Evolutionary conservation across 75 land plant species (phyloP), one percentile per base, ranked within the genome.

Genomic region (Picea glauca): DNA sequence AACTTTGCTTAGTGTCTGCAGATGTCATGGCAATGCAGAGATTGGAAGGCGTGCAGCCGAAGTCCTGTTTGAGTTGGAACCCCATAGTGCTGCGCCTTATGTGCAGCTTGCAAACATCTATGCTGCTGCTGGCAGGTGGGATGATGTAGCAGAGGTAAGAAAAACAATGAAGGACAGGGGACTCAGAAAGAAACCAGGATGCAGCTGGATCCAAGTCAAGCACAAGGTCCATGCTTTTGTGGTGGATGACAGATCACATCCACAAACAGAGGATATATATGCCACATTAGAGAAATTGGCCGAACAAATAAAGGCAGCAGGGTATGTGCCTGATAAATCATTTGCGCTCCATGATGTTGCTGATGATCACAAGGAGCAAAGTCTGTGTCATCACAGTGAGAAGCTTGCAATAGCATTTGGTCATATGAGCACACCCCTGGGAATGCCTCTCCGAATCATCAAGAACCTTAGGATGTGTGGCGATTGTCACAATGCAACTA

Each of bases 71-170:
- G 62, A 79, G 72, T 62, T 84, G 58, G 86, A 86, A 68, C 86
- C 91, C 1, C 54, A 59, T 56, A 86, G 84, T 82, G 79, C 88
- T 35, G 67, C 76, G 13, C 82, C 83, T 3, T 86, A 86, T 80
- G 84, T 89, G 60, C 54, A 82, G 50, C 66, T 86, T n/a, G 84
- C 85, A 21, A 85, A 88, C 57, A 83, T 86, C 43, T 86, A 86
- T 60, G 83, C 90, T 77, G 81, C 80, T 8, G 76, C 82, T 32
- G 74, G 84, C 15, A 82, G 60, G 35, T 86, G 91, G 88, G 84
- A 86, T 43, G 78, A 81, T 21, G 86, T 85, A 40, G 88, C 86
- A 21, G 79, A 56, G 56, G 61, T 84, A 5, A 74, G 88, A 35
- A 78, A 64, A 31, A 5, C 77, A 62, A 86, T 85, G 85, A 85